phyloP scores from a whole-genome alignment of 2,329 filamentous ascomycete species.

The Scolecobasidium constrictum region DNA sequence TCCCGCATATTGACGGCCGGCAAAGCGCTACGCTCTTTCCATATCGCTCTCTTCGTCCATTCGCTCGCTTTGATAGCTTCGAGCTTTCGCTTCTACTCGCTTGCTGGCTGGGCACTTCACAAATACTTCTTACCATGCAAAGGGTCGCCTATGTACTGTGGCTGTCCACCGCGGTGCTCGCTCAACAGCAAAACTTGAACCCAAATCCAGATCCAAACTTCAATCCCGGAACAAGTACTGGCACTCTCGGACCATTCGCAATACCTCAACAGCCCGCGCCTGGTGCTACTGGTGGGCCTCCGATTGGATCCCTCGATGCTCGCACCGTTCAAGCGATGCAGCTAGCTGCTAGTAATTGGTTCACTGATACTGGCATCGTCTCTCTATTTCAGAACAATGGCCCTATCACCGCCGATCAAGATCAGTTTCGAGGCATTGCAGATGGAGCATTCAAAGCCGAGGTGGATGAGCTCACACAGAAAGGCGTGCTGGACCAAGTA shows the following conservation, averaged over 20 bases:
- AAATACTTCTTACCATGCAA: not conserved
- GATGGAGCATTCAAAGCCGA: conserved; percentile 26
- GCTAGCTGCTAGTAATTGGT: conserved; percentile 24
- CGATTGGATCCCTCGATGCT: conserved; percentile 7
- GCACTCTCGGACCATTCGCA: conserved; percentile 9
- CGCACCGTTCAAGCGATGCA: conserved; percentile 9
- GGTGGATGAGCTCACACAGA: conserved; percentile 27
- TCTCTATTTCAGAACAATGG: conserved; percentile 26
- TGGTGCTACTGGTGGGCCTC: conserved; percentile 8
- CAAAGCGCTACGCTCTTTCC: not conserved
- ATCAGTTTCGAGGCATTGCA: conserved; percentile 24
- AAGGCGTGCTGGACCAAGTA: conserved; percentile 18
- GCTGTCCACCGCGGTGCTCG: conserved; percentile 3
- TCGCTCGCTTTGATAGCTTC: conserved; percentile 1
- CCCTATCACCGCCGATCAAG: conserved; percentile 21
- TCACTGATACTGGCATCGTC: conserved; percentile 26
- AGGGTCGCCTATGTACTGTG: too few species aligned
- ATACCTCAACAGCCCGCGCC: not conserved
- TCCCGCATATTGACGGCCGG: not conserved
- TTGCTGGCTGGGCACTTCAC: not conserved
- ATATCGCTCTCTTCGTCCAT: not conserved
- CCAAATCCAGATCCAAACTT: conserved; percentile 11
- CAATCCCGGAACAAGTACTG: conserved; percentile 8
- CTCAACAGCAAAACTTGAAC: conserved; percentile 5
- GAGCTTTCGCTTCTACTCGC: not conserved